These are phyloP conservation scores for Alternaria alternata DNA, from an alignment of 2,329 filamentous ascomycete species.

Conservation along the genomic window DNA sequence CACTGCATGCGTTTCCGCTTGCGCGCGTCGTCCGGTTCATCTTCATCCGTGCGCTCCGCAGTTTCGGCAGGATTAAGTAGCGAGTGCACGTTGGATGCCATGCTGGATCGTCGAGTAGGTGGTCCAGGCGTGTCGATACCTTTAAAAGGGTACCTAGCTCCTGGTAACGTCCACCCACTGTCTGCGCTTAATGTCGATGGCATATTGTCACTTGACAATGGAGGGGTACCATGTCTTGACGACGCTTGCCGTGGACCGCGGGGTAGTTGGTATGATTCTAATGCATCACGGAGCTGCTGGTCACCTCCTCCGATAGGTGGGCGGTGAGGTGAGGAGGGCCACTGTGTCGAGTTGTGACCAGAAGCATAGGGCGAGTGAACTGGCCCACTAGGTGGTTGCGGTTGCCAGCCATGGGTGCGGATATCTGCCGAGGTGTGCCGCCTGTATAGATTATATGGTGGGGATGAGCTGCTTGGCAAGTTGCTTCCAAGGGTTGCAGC, in stretches of 20 bases:
- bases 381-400: constrained; percentile 55
- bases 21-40: constrained; percentile 67
- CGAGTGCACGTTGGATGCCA: constrained; percentile 74
- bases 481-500: constrained; percentile 56
- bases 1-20: constrained; percentile 63
- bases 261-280: constrained; percentile 72
- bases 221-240: constrained; percentile 64
- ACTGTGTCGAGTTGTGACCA: constrained; percentile 67
- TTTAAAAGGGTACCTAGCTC: constrained; percentile 59
- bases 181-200: constrained; percentile 61
- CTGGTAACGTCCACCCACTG: constrained; percentile 64
- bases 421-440: constrained; percentile 97
- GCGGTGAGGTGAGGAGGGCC: constrained; percentile 71
- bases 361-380: constrained; percentile 72
- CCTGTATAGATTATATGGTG: constrained; percentile 74
- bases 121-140: constrained; percentile 63
- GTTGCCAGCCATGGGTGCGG: constrained; percentile 73
- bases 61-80: constrained; percentile 74
- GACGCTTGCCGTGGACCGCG: constrained; percentile 60
- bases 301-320: constrained; percentile 59
- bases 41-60: constrained; percentile 70
- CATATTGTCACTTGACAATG: constrained; percentile 58
- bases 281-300: constrained; percentile 75
- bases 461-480: constrained; percentile 57
- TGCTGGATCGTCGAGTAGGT: constrained; percentile 72